phyloP scores from a whole-genome alignment of 257 asterid genomes.

The Mentha longifolia region DNA sequence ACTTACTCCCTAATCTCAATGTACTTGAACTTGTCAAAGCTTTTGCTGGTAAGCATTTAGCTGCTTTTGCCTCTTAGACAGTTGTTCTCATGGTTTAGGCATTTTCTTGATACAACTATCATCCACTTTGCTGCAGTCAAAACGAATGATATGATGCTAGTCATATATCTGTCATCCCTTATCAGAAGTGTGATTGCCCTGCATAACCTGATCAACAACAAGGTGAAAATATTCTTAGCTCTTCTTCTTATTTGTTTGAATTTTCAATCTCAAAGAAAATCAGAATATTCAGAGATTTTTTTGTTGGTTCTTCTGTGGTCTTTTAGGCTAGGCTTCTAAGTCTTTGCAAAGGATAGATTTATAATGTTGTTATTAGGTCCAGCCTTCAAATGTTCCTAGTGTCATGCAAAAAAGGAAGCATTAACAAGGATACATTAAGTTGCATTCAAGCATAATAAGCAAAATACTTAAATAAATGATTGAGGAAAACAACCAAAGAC shows the following conservation, averaged over 20 bases:
- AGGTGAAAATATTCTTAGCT: slow-evolving; percentile 49
- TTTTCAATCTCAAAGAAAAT: slow-evolving; percentile 9
- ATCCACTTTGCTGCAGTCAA: slow-evolving; percentile 58
- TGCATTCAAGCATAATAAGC: neutral
- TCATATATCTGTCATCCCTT: slow-evolving; percentile 88
- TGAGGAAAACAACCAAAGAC: neutral
- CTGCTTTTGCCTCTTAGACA: neutral
- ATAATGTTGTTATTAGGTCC: neutral
- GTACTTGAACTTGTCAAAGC: slow-evolving; percentile 81
- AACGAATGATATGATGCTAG: slow-evolving; percentile 97
- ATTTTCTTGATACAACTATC: neutral
- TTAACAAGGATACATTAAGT: neutral
- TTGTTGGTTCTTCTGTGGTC: neutral
- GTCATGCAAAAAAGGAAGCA: neutral
- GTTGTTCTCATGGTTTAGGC: neutral
- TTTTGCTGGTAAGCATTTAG: slow-evolving; percentile 64
- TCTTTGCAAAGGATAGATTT: slow-evolving; percentile 3
- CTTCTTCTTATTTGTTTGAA: neutral
- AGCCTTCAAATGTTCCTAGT: neutral
- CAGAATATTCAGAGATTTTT: neutral
- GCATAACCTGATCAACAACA: slow-evolving; percentile 91
- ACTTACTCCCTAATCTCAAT: slow-evolving; percentile 87
- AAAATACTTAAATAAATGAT: neutral
- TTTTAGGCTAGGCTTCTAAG: neutral
- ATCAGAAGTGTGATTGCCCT: slow-evolving; percentile 95